Evolutionary conservation across 495 filamentous ascomycete species (phyloP).

Genomic region (Penicillium taxi): DNA sequence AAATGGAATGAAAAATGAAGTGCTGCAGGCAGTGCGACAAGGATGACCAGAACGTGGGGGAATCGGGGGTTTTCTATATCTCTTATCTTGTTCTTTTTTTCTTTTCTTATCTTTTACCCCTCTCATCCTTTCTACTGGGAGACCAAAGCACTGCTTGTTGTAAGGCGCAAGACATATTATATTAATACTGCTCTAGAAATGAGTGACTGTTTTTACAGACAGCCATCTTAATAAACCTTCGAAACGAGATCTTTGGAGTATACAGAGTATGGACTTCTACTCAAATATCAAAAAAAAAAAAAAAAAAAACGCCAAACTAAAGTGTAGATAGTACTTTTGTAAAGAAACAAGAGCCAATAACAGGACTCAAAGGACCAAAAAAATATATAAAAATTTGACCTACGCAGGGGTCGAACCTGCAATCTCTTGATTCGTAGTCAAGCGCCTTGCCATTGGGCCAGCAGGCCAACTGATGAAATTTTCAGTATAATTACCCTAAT

Average conservation of each 20-base stretch:
- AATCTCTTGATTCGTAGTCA: slow-evolving; percentile 66
- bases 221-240: slow-evolving; percentile 2
- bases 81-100: slow-evolving; percentile 11
- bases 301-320: no score
- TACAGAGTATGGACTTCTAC: no score
- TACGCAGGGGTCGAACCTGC: slow-evolving; percentile 41
- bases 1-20: slow-evolving; percentile 2
- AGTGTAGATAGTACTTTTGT: no score
- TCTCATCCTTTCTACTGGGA: neutral
- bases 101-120: slow-evolving; percentile 7
- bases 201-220: neutral
- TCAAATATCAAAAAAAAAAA: no score
- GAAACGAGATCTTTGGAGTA: no score
- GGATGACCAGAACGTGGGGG: slow-evolving; percentile 8
- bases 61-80: neutral
- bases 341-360: no score
- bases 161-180: no score
- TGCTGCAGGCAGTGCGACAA: slow-evolving; percentile 18
- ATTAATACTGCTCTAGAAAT: no score
- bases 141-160: no score
- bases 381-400: slow-evolving; percentile 30
- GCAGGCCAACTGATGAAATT: slow-evolving; percentile 24
- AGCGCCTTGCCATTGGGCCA: slow-evolving; percentile 67
- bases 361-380: no score
- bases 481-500: no score